Evolutionary conservation across 495 filamentous ascomycete species (phyloP).

Genomic region (Bombardia bombarda): DNA sequence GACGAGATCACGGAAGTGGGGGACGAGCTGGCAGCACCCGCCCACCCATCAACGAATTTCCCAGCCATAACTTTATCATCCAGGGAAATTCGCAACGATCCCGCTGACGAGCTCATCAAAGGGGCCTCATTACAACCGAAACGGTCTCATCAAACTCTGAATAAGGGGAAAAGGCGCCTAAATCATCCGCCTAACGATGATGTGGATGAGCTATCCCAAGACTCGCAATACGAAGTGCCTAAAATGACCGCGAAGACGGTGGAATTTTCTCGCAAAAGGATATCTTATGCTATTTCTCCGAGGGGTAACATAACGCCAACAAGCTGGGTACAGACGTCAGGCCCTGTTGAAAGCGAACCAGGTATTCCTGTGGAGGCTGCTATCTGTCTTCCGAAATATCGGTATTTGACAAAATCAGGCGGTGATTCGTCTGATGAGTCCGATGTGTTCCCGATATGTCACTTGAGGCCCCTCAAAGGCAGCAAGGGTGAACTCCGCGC

Average conservation of each 20-base stretch:
- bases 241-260: no score
- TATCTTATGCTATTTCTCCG: no score
- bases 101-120: no score
- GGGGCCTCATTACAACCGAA: no score
- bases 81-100: no score
- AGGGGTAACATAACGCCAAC: slow-evolving; percentile 6
- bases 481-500: slow-evolving; percentile 9
- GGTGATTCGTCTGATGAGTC: neutral
- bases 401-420: neutral
- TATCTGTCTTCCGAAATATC: slow-evolving; percentile 8
- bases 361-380: slow-evolving; percentile 2
- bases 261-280: no score
- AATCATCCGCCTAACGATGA: no score
- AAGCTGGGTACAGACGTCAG: neutral
- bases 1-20: slow-evolving; percentile 9
- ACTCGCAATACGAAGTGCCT: no score
- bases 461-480: neutral
- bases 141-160: no score
- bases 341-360: neutral
- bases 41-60: neutral
- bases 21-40: slow-evolving; percentile 5
- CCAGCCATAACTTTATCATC: no score
- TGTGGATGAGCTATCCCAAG: no score
- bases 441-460: neutral
- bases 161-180: no score